These are phyloP conservation scores for Plasmopara muralis DNA, from an alignment of 352 stramenopile species.

Conservation along the genomic window DNA sequence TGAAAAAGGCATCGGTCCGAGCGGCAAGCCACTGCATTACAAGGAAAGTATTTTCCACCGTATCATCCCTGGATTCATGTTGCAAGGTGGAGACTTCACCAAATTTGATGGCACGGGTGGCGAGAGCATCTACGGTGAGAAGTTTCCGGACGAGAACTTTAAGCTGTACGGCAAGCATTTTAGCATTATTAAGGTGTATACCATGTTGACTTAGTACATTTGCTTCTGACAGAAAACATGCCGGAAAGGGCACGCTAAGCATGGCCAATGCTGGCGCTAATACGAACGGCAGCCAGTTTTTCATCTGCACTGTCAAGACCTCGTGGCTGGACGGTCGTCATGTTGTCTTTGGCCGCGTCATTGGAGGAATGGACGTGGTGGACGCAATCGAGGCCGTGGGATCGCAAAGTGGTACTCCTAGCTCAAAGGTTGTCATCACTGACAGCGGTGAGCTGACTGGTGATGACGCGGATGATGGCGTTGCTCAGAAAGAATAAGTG, in stretches of 20 bases:
- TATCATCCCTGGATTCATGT: slow-evolving; percentile 94
- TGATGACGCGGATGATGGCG: slow-evolving; percentile 40
- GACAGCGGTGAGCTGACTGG: slow-evolving; percentile 90
- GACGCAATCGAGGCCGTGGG: slow-evolving; percentile 94
- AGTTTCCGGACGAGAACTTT: slow-evolving; percentile 85
- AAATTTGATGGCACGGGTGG: slow-evolving; percentile 69
- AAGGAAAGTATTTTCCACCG: slow-evolving; percentile 95
- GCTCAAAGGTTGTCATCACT: slow-evolving; percentile 86
- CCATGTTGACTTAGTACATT: slow-evolving; percentile 1
- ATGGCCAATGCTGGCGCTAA: slow-evolving; percentile 83
- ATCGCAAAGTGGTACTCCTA: slow-evolving; percentile 85
- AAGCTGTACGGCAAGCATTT: slow-evolving; percentile 40
- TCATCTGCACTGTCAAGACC: slow-evolving; percentile 93
- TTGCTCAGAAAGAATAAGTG: slow-evolving; percentile 41
- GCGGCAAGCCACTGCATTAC: slow-evolving; percentile 95
- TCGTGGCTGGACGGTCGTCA: slow-evolving; percentile 85
- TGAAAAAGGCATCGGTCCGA: slow-evolving; percentile 91
- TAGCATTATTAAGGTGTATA: too few species aligned
- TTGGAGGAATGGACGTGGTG: slow-evolving; percentile 95
- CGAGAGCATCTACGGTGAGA: slow-evolving; percentile 73
- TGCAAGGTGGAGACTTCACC: slow-evolving; percentile 84
- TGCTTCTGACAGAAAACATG: slow-evolving; percentile 49
- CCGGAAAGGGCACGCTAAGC: slow-evolving; percentile 56
- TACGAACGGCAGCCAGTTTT: slow-evolving; percentile 97
- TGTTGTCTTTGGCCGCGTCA: slow-evolving; percentile 92